These are phyloP conservation scores for Polysphondylium violaceum DNA, from an alignment of 78 protist species.

Conservation along the genomic window DNA sequence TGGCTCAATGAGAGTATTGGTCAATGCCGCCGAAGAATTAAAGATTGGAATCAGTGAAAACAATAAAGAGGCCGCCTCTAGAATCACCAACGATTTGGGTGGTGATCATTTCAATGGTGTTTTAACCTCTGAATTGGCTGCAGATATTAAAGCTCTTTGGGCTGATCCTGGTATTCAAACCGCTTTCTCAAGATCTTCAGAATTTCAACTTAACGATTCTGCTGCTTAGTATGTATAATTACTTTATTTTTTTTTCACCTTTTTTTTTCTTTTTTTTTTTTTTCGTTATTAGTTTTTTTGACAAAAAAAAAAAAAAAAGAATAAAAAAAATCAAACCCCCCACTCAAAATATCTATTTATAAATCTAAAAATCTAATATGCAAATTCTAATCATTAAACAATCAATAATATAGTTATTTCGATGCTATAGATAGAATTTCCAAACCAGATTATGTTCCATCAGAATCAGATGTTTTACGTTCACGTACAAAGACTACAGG, in stretches of 20 bases:
- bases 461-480: conserved; percentile 93
- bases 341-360: background rate
- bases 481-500: conserved; percentile 96
- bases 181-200: conserved; percentile 80
- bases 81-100: conserved; percentile 65
- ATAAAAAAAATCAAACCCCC: background rate
- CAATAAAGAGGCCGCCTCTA: conserved; percentile 75
- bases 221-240: conserved; percentile 86
- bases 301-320: background rate
- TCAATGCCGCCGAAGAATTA: conserved; percentile 78
- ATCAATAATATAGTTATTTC: conserved; percentile 82
- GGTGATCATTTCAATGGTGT: conserved; percentile 75
- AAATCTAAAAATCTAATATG: too few species aligned
- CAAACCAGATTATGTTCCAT: conserved; percentile 89
- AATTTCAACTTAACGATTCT: conserved; percentile 94
- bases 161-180: conserved; percentile 85
- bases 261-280: background rate
- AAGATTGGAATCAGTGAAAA: conserved; percentile 75
- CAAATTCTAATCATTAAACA: too few species aligned
- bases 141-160: conserved; percentile 91
- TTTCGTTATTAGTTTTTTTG: too few species aligned
- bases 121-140: conserved; percentile 63
- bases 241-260: background rate
- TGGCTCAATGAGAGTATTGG: conserved; percentile 78
- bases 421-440: conserved; percentile 82